Conservation (phyloP, 2,329 filamentous ascomycete genomes). For the Trichoderma atrobrunneum region DNA sequence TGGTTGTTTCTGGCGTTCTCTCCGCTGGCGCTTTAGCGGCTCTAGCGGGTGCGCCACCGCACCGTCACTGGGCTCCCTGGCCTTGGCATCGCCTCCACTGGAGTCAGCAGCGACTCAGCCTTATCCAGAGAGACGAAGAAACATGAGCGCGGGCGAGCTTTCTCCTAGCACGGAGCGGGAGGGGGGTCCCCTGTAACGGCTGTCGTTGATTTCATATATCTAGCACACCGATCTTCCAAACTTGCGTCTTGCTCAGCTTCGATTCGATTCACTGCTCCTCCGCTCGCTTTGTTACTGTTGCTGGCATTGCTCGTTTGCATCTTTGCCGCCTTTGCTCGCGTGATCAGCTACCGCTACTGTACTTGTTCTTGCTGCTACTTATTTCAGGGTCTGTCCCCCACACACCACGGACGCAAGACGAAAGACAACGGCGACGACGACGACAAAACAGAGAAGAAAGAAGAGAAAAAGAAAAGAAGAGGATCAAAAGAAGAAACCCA, state of each 20-base stretch:
- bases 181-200: background rate
- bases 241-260: background rate
- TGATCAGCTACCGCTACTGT: slow-evolving; percentile 11
- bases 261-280: slow-evolving; percentile 1
- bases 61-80: slow-evolving; percentile 13
- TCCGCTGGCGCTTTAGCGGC: slow-evolving; percentile 12
- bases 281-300: slow-evolving; percentile 3
- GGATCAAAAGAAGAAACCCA: background rate
- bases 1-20: slow-evolving; percentile 8
- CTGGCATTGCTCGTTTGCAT: background rate
- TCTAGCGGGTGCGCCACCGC: slow-evolving; percentile 13
- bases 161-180: too few relatives aligned
- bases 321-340: background rate
- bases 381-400: background rate
- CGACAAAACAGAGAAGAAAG: background rate
- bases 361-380: background rate
- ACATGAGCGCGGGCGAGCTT: background rate
- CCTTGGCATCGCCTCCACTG: slow-evolving; percentile 12
- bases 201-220: slow-evolving; percentile 8
- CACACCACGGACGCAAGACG: background rate
- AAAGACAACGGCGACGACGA: background rate
- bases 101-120: slow-evolving; percentile 10
- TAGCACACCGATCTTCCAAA: slow-evolving; percentile 8
- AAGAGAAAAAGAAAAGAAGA: background rate
- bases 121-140: background rate